Evolutionary conservation across 345 rosid species (phyloP).

Genomic region (Euphorbia lathyris): DNA sequence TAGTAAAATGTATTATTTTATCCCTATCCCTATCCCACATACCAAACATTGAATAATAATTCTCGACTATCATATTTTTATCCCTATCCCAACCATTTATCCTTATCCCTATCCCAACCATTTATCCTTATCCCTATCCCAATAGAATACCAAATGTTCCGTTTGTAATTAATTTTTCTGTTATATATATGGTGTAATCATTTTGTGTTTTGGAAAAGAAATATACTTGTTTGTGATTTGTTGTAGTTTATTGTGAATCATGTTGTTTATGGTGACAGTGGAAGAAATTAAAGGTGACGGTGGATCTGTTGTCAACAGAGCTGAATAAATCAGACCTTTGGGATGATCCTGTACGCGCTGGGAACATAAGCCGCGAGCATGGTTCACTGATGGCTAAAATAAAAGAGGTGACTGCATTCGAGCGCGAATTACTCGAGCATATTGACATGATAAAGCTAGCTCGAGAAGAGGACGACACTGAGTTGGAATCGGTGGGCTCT

Average conservation of each 20-base stretch:
- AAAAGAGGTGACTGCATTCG: slow-evolving; percentile 72
- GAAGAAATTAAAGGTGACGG: slow-evolving; percentile 64
- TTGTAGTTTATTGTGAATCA: background rate
- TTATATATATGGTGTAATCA: background rate
- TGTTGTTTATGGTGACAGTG: slow-evolving; percentile 50
- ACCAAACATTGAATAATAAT: too few relatives aligned
- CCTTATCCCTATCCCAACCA: too few relatives aligned
- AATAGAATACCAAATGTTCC: too few relatives aligned
- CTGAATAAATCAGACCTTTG: slow-evolving; percentile 73
- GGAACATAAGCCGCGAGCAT: slow-evolving; percentile 86
- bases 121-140: too few relatives aligned
- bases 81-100: too few relatives aligned
- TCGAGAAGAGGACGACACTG: slow-evolving; percentile 77
- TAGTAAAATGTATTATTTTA: too few relatives aligned
- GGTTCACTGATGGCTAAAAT: slow-evolving; percentile 66
- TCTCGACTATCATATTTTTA: too few relatives aligned
- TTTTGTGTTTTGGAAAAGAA: background rate
- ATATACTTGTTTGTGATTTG: background rate
- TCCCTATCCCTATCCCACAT: too few relatives aligned
- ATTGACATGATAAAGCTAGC: slow-evolving; percentile 95
- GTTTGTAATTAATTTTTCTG: background rate
- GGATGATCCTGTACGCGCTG: slow-evolving; percentile 86
- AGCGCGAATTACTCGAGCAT: slow-evolving; percentile 81
- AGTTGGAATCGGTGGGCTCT: slow-evolving; percentile 90
- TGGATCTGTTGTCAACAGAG: slow-evolving; percentile 58